Conservation (phyloP, 345 rosid species). For the Eucalyptus sp. region DNA sequence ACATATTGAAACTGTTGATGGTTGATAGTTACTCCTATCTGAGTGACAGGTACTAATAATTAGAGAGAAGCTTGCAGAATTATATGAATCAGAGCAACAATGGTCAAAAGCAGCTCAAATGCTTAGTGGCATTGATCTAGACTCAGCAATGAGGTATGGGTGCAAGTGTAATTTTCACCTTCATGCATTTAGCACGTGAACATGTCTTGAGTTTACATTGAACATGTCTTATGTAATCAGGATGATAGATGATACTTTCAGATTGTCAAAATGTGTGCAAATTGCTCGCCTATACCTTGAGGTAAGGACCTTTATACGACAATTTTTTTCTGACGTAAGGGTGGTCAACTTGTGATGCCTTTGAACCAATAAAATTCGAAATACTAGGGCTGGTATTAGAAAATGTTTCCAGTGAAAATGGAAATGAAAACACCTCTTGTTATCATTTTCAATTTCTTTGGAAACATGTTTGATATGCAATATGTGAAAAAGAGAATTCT, state of each 20-base stretch:
- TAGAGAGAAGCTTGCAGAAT: constrained; percentile 92
- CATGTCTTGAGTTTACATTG: background rate
- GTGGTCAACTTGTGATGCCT: background rate
- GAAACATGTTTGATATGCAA: background rate
- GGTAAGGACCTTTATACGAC: constrained; percentile 23
- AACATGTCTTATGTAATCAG: constrained; percentile 10
- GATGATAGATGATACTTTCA: constrained; percentile 78
- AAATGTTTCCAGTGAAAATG: background rate
- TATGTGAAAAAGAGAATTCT: background rate
- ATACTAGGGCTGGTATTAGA: background rate
- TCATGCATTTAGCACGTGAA: background rate
- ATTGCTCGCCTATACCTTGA: constrained; percentile 94
- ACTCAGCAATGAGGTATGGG: constrained; percentile 88
- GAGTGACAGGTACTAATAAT: constrained; percentile 57
- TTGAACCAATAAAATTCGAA: background rate
- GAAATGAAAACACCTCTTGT: background rate
- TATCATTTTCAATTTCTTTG: background rate
- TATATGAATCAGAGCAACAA: constrained; percentile 82
- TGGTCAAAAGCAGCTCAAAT: constrained; percentile 99
- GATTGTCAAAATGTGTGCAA: constrained; percentile 90
- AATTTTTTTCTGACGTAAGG: background rate
- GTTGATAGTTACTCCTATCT: background rate
- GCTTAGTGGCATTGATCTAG: constrained; percentile 97
- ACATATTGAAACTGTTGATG: background rate
- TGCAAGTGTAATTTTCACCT: background rate